Percentiles rank a stretch among this genome's conserved stretches.
Evolutionary conservation across 192 early-diverging fungal species (phyloP).

Genomic region (Fimicolochytrium jonesii): DNA sequence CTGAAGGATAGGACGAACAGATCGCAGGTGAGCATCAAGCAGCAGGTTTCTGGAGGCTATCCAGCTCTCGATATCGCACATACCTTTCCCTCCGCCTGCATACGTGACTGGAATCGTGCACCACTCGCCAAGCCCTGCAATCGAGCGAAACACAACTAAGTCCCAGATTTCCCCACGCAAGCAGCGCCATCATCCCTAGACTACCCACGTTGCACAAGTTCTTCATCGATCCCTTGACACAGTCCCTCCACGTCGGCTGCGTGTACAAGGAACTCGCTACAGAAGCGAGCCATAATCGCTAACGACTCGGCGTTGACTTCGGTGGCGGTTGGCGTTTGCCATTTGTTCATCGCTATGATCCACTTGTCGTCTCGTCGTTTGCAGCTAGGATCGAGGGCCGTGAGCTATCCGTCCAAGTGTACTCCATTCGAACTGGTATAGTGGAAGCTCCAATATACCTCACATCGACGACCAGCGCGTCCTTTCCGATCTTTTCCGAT

Average conservation of each 20-base stretch:
- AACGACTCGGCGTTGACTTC: conserved; percentile 46
- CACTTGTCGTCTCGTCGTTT: conserved; percentile 64
- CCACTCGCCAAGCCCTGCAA: conserved; percentile 72
- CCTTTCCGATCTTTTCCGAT: conserved; percentile 55
- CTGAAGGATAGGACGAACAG: background rate
- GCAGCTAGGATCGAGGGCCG: conserved; percentile 66
- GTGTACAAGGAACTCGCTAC: conserved; percentile 91
- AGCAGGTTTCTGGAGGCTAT: no score
- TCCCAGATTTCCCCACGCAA: no score
- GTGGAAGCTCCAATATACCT: conserved; percentile 42
- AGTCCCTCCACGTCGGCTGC: conserved; percentile 98
- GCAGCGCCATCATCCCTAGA: no score
- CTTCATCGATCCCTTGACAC: conserved; percentile 87
- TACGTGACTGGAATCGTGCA: conserved; percentile 87
- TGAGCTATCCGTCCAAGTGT: conserved; percentile 1
- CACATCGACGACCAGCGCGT: conserved; percentile 75
- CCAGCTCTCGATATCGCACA: no score
- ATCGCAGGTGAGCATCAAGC: no score
- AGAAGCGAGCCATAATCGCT: conserved; percentile 4
- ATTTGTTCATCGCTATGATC: conserved; percentile 97
- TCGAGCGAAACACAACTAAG: background rate
- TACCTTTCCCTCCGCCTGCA: conserved; percentile 82
- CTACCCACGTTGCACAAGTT: conserved; percentile 66
- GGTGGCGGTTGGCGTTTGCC: conserved; percentile 94
- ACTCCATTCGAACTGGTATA: background rate